Percentiles rank a stretch among this genome's conserved stretches.
These are phyloP conservation scores for Dictyostelium capitatum DNA, from an alignment of 78 protist species.

Conservation along the genomic window DNA sequence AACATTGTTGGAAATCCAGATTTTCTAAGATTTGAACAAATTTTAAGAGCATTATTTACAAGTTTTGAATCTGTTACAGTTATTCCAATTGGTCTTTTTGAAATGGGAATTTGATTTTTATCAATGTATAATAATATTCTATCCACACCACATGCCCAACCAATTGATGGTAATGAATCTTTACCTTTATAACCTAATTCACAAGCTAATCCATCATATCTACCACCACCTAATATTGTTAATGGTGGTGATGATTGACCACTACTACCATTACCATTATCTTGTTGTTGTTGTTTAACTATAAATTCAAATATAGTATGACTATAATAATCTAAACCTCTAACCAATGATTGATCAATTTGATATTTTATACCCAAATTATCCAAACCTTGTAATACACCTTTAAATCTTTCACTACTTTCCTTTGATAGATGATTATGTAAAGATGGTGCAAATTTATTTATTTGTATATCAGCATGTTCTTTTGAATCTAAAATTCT, in stretches of 20 bases:
- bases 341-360: slow-evolving; percentile 45
- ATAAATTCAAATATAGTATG: slow-evolving; percentile 85
- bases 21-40: slow-evolving; percentile 23
- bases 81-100: slow-evolving; percentile 4
- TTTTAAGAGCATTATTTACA: not conserved
- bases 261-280: slow-evolving; percentile 3
- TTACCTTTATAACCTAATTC: not conserved
- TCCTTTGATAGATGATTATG: not conserved
- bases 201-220: slow-evolving; percentile 68
- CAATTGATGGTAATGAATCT: slow-evolving; percentile 43
- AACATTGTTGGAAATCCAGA: not conserved
- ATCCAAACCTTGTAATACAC: slow-evolving; percentile 7
- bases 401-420: slow-evolving; percentile 38
- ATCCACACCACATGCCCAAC: slow-evolving; percentile 78
- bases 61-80: not conserved
- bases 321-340: slow-evolving; percentile 88
- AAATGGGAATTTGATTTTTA: not conserved
- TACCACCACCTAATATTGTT: slow-evolving; percentile 67
- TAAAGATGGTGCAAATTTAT: slow-evolving; percentile 62
- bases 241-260: not conserved
- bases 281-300: not conserved
- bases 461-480: slow-evolving; percentile 16
- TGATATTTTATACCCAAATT: slow-evolving; percentile 11
- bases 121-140: slow-evolving; percentile 20
- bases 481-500: slow-evolving; percentile 85